phyloP scores from a whole-genome alignment of 805 yeast species.

The Hanseniaspora clermontiae region DNA sequence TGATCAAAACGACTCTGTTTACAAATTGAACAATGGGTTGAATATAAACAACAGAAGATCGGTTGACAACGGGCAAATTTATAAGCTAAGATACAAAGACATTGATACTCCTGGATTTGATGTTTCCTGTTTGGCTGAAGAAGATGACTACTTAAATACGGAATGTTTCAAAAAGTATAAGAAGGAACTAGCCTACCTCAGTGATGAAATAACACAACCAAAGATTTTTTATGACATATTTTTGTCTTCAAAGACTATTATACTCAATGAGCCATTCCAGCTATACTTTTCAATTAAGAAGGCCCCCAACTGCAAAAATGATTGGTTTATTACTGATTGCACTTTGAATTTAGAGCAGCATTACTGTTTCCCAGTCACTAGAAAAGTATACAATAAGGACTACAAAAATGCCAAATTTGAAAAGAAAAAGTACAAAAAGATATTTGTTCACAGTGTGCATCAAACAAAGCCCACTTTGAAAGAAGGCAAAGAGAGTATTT shows the following conservation, averaged over 20 bases:
- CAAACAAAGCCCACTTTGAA: background rate
- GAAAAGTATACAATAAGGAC: background rate
- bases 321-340: constrained; percentile 6
- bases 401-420: background rate
- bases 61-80: background rate
- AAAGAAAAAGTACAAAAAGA: constrained; percentile 3
- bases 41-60: constrained; percentile 1
- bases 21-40: background rate
- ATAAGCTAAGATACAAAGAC: background rate
- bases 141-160: constrained; percentile 51
- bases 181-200: background rate
- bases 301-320: background rate
- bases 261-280: constrained; percentile 11
- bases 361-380: constrained; percentile 6
- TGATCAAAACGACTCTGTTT: constrained; percentile 11
- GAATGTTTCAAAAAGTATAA: constrained; percentile 58
- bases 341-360: constrained; percentile 1
- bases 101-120: background rate
- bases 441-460: background rate
- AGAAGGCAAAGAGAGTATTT: background rate
- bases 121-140: constrained; percentile 52
- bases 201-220: background rate
- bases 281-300: background rate
- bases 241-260: constrained; percentile 8
- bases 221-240: constrained; percentile 6